Conservation (phyloP, 345 rosid genomes). For the Theobroma cacao region DNA sequence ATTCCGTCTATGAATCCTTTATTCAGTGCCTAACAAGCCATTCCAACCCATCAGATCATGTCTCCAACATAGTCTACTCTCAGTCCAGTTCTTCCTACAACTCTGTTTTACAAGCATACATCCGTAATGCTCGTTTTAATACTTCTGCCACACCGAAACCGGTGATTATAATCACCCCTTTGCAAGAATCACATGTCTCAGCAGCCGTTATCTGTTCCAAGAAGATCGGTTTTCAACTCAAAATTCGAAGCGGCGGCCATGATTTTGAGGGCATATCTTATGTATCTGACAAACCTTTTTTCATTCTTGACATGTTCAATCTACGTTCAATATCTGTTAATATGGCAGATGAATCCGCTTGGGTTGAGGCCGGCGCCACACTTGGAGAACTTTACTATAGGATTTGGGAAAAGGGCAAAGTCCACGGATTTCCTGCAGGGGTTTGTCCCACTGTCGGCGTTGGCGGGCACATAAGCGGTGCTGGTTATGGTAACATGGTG, state of each 20-base stretch:
- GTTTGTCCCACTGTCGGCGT: constrained; percentile 68
- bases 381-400: constrained; percentile 48
- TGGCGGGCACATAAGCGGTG: constrained; percentile 67
- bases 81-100: constrained; percentile 36
- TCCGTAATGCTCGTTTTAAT: constrained; percentile 60
- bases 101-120: constrained; percentile 47
- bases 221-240: constrained; percentile 36
- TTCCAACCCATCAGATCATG: constrained; percentile 13
- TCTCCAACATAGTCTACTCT: constrained; percentile 37
- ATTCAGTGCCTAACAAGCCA: constrained; percentile 41
- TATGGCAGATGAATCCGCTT: constrained; percentile 31
- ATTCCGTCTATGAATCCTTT: constrained; percentile 32
- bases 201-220: constrained; percentile 55
- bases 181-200: constrained; percentile 43
- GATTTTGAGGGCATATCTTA: constrained; percentile 59
- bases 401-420: constrained; percentile 43
- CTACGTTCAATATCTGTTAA: constrained; percentile 33
- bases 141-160: constrained; percentile 47
- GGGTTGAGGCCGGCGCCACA: constrained; percentile 56
- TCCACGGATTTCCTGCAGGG: constrained; percentile 55
- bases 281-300: constrained; percentile 44
- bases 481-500: constrained; percentile 56
- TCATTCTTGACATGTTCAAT: constrained; percentile 57
- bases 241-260: constrained; percentile 64
- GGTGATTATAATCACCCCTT: constrained; percentile 48